phyloP scores from a whole-genome alignment of 192 early-diverging fungal genomes.

The Coemansia furcata region DNA sequence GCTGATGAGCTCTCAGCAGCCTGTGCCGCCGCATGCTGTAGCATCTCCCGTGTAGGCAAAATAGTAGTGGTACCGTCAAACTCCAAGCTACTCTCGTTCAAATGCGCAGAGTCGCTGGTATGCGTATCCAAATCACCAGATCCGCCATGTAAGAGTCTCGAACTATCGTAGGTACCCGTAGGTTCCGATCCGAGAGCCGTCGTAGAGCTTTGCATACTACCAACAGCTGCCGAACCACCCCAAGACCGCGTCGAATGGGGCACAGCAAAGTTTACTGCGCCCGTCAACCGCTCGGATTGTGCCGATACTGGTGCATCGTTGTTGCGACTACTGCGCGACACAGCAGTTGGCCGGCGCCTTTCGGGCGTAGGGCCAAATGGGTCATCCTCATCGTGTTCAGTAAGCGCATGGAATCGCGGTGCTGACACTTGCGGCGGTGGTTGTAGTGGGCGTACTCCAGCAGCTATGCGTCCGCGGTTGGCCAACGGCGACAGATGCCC shows the following conservation, averaged over 20 bases:
- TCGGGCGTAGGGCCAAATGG: constrained; percentile 43
- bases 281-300: constrained; percentile 12
- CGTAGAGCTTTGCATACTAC: neutral
- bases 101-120: constrained; percentile 10
- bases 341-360: neutral
- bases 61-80: constrained; percentile 45
- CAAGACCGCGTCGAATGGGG: constrained; percentile 14
- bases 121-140: constrained; percentile 6
- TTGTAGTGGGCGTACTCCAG: constrained; percentile 5
- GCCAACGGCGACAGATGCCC: constrained; percentile 48
- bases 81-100: constrained; percentile 17
- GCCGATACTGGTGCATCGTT: constrained; percentile 2
- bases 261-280: neutral
- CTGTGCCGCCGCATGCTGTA: constrained; percentile 37
- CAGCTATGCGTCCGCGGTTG: constrained; percentile 21
- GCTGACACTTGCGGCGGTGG: neutral
- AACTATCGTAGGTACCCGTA: constrained; percentile 30
- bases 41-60: constrained; percentile 49
- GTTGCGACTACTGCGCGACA: constrained; percentile 4
- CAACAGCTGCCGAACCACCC: neutral
- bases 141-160: neutral
- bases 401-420: constrained; percentile 27
- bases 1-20: constrained; percentile 16
- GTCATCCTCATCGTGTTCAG: constrained; percentile 30
- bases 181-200: constrained; percentile 27